A percentile compares a stretch with the other conserved stretches of the same genome.
These are phyloP conservation scores for Xylaria sp. DNA, from an alignment of 2,329 filamentous ascomycete genomes.

Conservation along the genomic window DNA sequence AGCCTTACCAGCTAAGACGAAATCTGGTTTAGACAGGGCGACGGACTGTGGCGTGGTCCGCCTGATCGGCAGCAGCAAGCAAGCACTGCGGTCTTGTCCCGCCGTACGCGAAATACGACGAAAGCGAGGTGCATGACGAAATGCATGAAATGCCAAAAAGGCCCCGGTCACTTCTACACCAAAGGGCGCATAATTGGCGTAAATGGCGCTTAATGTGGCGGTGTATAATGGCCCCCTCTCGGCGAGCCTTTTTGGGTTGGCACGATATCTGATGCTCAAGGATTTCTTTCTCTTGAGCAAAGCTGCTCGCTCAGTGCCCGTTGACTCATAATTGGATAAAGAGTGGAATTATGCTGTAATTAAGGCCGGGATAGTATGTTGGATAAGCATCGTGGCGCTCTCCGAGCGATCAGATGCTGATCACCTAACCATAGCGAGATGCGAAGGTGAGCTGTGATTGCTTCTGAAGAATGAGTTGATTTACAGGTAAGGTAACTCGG, in stretches of 20 bases:
- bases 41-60: conserved; percentile 18
- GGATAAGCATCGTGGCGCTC: neutral
- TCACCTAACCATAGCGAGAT: neutral
- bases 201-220: conserved; percentile 21
- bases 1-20: conserved; percentile 29
- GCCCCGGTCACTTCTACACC: conserved; percentile 7
- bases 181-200: conserved; percentile 9
- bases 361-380: conserved; percentile 8
- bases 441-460: neutral
- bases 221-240: conserved; percentile 12
- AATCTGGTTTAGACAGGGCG: conserved; percentile 16
- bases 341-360: neutral
- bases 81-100: conserved; percentile 5
- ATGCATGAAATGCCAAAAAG: conserved; percentile 31
- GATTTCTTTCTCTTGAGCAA: neutral
- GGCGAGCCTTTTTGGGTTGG: conserved; percentile 11
- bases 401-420: neutral
- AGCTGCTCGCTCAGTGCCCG: neutral
- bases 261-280: neutral
- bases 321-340: conserved; percentile 6
- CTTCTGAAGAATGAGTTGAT: conserved; percentile 14
- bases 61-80: conserved; percentile 21
- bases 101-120: conserved; percentile 36
- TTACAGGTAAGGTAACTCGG: conserved; percentile 6
- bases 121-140: conserved; percentile 37